A percentile compares a stretch with the other conserved stretches of the same genome.
phyloP scores from a whole-genome alignment of 2,329 filamentous ascomycete genomes.

The Aspergillus sojae region DNA sequence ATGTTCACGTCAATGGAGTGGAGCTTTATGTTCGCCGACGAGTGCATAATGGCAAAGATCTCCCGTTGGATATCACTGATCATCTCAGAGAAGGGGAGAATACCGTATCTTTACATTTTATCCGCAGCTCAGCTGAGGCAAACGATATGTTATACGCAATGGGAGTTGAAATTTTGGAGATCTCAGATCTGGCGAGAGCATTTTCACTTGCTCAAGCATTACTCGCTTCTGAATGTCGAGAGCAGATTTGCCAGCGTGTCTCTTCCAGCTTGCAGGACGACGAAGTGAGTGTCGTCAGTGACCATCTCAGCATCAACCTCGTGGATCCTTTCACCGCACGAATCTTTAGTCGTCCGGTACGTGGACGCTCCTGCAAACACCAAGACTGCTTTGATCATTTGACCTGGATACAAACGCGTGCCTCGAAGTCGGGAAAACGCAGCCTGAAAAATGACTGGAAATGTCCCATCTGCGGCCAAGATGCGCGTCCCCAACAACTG shows the following conservation, averaged over 20 bases:
- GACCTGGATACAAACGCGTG: constrained; percentile 73
- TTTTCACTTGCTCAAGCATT: constrained; percentile 44
- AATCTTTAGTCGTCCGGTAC: constrained; percentile 72
- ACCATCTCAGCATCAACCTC: constrained; percentile 64
- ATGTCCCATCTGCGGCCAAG: constrained; percentile 79
- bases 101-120: constrained; percentile 55
- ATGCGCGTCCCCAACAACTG: constrained; percentile 74
- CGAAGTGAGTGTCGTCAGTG: constrained; percentile 62
- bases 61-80: constrained; percentile 73
- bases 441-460: constrained; percentile 65
- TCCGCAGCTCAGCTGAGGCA: constrained; percentile 44
- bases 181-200: constrained; percentile 48
- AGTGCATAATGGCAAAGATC: constrained; percentile 71
- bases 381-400: constrained; percentile 88
- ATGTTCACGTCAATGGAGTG: constrained; percentile 66
- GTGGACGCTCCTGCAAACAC: constrained; percentile 71
- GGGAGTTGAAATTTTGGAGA: constrained; percentile 70
- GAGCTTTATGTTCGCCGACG: constrained; percentile 66
- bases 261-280: constrained; percentile 52
- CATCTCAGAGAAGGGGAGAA: constrained; percentile 65
- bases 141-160: constrained; percentile 55
- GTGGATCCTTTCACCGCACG: constrained; percentile 67
- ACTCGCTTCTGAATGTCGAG: constrained; percentile 54
- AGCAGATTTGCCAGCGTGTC: constrained; percentile 59
- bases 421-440: constrained; percentile 48